A percentile compares a stretch with the other conserved stretches of the same genome.
Conservation (phyloP, 306 rosid species). For the Quercus suber region DNA sequence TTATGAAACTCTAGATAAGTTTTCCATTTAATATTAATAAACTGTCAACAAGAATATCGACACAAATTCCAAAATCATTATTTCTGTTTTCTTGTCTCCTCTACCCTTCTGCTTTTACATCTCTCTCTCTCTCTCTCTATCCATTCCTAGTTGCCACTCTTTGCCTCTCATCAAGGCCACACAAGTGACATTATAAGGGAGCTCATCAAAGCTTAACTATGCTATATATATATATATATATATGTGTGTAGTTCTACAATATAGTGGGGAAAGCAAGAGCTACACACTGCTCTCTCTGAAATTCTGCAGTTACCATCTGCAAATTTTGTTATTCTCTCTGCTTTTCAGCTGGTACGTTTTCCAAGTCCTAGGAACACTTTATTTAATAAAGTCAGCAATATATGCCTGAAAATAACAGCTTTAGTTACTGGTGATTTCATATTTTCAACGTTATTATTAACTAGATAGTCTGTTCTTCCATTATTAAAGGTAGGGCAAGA, state of each 20-base stretch:
- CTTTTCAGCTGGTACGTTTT: not conserved
- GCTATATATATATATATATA: not conserved
- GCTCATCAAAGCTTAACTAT: not conserved
- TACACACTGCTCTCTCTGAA: not conserved
- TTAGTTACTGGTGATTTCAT: not conserved
- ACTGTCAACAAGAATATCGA: no score
- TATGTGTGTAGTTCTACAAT: no score
- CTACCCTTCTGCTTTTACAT: conserved; percentile 9
- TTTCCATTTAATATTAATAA: no score
- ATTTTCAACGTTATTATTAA: not conserved
- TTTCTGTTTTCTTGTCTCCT: not conserved
- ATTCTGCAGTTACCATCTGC: not conserved
- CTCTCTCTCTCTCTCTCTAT: not conserved
- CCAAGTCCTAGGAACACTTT: not conserved
- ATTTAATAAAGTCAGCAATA: not conserved
- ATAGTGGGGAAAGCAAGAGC: not conserved
- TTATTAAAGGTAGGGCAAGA: not conserved
- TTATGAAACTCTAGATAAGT: no score
- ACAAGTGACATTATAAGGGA: not conserved
- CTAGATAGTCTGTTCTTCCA: not conserved
- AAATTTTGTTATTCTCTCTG: not conserved
- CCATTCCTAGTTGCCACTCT: not conserved
- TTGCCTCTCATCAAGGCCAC: conserved; percentile 1
- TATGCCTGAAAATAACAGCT: not conserved
- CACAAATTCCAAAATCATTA: no score